Evolutionary conservation across 2,329 filamentous ascomycete species (phyloP).

Genomic region (Cytospora schulzeri): DNA sequence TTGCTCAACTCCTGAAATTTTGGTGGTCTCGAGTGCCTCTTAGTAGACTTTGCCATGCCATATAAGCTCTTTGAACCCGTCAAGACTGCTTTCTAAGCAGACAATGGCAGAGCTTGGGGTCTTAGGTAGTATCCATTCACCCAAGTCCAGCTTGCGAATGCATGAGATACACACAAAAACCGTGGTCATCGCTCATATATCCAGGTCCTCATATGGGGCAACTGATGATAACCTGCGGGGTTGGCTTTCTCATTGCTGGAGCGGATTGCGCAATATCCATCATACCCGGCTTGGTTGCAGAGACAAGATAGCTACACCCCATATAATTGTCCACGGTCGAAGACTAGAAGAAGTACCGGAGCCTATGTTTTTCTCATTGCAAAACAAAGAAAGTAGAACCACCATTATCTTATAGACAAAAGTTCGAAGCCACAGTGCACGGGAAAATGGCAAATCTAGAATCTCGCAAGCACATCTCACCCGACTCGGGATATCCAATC

Average conservation of each 20-base stretch:
- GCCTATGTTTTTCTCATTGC: too few relatives aligned
- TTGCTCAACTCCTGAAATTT: too few relatives aligned
- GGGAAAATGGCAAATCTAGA: slow-evolving; percentile 43
- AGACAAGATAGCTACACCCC: neutral
- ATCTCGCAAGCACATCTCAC: slow-evolving; percentile 49
- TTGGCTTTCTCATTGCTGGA: neutral
- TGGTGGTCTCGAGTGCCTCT: too few relatives aligned
- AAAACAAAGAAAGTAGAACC: neutral
- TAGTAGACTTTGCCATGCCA: too few relatives aligned
- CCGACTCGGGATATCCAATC: slow-evolving; percentile 50
- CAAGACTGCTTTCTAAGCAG: too few relatives aligned
- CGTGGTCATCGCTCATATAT: neutral
- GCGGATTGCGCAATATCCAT: slow-evolving; percentile 4
- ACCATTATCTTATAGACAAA: neutral
- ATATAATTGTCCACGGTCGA: neutral
- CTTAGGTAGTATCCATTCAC: neutral
- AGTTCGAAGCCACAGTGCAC: too few relatives aligned
- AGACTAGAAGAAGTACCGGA: neutral
- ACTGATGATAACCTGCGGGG: neutral
- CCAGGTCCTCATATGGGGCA: neutral
- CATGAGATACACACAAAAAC: neutral
- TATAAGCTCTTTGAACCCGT: too few relatives aligned
- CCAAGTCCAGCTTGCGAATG: neutral
- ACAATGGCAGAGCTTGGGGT: neutral
- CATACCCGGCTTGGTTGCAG: neutral